A percentile compares a stretch with the other conserved stretches of the same genome.
These are phyloP conservation scores for Chrysanthemum lavandulifolium DNA, from an alignment of 129 eudicot species.

Conservation along the genomic window DNA sequence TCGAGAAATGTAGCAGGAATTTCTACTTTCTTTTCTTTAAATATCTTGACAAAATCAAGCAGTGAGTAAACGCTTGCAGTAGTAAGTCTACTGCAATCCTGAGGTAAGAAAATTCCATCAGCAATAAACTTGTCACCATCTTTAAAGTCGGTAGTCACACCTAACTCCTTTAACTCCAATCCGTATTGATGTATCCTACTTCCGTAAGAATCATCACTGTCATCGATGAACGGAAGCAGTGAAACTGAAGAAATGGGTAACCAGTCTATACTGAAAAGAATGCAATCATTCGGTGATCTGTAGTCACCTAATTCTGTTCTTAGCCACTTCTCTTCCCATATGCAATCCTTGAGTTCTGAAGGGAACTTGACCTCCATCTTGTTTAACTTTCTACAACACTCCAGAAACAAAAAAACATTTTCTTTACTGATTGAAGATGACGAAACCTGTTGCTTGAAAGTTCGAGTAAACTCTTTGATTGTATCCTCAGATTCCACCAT, in stretches of 20 bases:
- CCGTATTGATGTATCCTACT: conserved; percentile 26
- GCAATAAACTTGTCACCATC: conserved; percentile 40
- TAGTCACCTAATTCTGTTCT: conserved; percentile 49
- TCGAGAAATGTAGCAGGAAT: conserved; percentile 17
- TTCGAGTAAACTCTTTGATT: conserved; percentile 27
- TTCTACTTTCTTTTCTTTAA: not conserved
- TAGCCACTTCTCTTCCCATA: conserved; percentile 43
- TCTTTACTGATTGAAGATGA: conserved; percentile 31
- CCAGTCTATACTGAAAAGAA: conserved; percentile 43
- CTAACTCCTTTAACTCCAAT: conserved; percentile 38
- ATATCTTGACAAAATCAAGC: conserved; percentile 30
- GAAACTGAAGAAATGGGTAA: conserved; percentile 35
- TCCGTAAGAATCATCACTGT: conserved; percentile 40
- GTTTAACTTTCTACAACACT: conserved; percentile 35
- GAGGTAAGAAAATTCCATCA: conserved; percentile 36
- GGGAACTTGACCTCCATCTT: conserved; percentile 15
- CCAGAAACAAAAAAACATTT: conserved; percentile 31
- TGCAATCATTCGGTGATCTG: conserved; percentile 44
- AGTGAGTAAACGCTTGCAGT: conserved; percentile 34
- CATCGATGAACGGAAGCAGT: conserved; percentile 55
- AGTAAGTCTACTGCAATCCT: conserved; percentile 29
- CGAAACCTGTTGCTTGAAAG: conserved; percentile 39
- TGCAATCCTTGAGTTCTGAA: conserved; percentile 32
- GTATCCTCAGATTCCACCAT: conserved; percentile 40
- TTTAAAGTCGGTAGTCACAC: conserved; percentile 38